Conservation (phyloP, 352 stramenopile species). For the Globisporangium viniferum region DNA sequence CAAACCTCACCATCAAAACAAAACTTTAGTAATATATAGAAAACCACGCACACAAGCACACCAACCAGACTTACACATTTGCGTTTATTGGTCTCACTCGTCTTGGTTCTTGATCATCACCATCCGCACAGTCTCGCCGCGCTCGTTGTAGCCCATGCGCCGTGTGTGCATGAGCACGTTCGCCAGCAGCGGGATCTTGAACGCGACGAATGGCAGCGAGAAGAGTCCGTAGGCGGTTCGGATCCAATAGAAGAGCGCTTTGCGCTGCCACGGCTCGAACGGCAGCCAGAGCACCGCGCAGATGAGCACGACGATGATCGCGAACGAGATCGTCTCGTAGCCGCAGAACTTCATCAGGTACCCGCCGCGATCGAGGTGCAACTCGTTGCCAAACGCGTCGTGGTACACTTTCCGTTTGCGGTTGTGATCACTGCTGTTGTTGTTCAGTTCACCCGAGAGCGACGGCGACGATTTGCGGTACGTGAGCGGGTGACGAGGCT, state of each 20-base stretch:
- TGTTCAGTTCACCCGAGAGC: not conserved
- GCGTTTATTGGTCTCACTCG: not conserved
- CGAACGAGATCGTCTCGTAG: slow-evolving; percentile 83
- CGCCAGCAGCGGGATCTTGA: slow-evolving; percentile 84
- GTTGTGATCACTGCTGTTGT: not conserved
- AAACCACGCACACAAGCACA: not conserved
- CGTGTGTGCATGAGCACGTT: slow-evolving; percentile 83
- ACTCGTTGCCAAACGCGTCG: slow-evolving; percentile 79
- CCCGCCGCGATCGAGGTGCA: slow-evolving; percentile 75
- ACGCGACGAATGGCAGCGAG: slow-evolving; percentile 83
- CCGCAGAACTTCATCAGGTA: slow-evolving; percentile 87
- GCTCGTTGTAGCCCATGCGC: slow-evolving; percentile 83
- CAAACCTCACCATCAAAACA: not conserved
- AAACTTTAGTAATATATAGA: slow-evolving; percentile 15
- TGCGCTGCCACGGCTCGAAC: slow-evolving; percentile 75
- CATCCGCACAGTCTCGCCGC: slow-evolving; percentile 67
- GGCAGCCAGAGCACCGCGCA: slow-evolving; percentile 61
- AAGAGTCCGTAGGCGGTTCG: slow-evolving; percentile 82
- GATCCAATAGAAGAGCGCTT: slow-evolving; percentile 86
- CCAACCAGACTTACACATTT: not conserved
- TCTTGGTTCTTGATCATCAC: slow-evolving; percentile 33
- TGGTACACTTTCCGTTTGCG: slow-evolving; percentile 42
- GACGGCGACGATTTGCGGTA: slow-evolving; percentile 53
- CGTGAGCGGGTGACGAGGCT: slow-evolving; percentile 43
- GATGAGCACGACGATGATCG: slow-evolving; percentile 61